Conservation (phyloP, 2,329 filamentous ascomycete genomes). For the Ambrosiella cleistominuta region DNA sequence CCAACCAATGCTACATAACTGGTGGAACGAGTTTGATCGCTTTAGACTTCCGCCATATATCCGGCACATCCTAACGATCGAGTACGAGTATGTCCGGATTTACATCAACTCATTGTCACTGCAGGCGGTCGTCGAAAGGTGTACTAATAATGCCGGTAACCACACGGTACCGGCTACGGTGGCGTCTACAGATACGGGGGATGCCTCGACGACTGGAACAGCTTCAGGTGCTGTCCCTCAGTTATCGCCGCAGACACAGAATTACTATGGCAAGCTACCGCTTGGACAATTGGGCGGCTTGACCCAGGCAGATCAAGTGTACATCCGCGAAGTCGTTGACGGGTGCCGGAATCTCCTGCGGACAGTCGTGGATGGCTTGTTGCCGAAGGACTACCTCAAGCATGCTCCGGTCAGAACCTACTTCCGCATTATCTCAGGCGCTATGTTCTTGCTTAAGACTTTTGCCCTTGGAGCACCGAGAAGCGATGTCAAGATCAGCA, state of each 20-base stretch:
- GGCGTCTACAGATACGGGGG: slow-evolving; percentile 15
- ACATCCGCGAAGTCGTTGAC: slow-evolving; percentile 59
- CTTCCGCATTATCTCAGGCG: slow-evolving; percentile 70
- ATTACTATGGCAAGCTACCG: slow-evolving; percentile 46
- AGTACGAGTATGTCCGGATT: slow-evolving; percentile 87
- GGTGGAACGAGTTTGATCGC: slow-evolving; percentile 69
- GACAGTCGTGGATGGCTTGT: slow-evolving; percentile 58
- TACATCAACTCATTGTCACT: slow-evolving; percentile 89
- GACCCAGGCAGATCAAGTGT: slow-evolving; percentile 50
- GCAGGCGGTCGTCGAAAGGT: slow-evolving; percentile 87
- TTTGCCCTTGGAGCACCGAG: slow-evolving; percentile 68
- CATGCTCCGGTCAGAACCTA: slow-evolving; percentile 72
- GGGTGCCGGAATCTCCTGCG: slow-evolving; percentile 60
- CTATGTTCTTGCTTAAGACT: slow-evolving; percentile 71
- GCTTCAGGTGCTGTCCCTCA: slow-evolving; percentile 17
- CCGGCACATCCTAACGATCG: slow-evolving; percentile 68
- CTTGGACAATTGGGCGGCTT: slow-evolving; percentile 47
- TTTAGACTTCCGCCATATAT: slow-evolving; percentile 50
- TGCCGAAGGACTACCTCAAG: slow-evolving; percentile 59
- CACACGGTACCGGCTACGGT: slow-evolving; percentile 18
- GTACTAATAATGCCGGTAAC: slow-evolving; percentile 53
- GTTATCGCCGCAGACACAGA: slow-evolving; percentile 46
- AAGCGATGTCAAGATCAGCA: slow-evolving; percentile 58
- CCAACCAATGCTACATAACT: slow-evolving; percentile 57
- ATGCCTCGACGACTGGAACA: slow-evolving; percentile 21